These are phyloP conservation scores for Globisporangium cystogenes DNA, from an alignment of 352 stramenopile species.

Conservation along the genomic window DNA sequence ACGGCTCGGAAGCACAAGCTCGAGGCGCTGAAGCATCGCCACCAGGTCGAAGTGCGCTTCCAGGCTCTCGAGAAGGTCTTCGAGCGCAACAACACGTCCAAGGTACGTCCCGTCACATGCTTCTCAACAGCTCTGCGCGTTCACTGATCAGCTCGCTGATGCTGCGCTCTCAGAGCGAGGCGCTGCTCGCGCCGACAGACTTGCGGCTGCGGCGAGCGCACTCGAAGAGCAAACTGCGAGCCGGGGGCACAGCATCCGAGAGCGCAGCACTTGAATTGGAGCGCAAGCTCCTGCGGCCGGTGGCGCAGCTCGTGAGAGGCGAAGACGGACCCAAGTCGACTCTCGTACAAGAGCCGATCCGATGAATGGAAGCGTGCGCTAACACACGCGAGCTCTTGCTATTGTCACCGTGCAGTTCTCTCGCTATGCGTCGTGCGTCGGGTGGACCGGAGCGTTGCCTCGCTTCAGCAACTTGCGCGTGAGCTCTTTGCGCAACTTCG, in stretches of 20 bases:
- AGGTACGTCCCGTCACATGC: too few species aligned
- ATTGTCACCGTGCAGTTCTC: too few species aligned
- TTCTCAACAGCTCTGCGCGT: too few species aligned
- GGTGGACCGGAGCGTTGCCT: conserved; percentile 36
- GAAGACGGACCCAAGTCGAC: not conserved
- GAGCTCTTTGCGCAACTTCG: conserved; percentile 18
- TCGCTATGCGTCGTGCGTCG: conserved; percentile 19
- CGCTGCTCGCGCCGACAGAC: not conserved
- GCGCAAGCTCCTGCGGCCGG: not conserved
- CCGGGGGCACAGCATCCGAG: not conserved
- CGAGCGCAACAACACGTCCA: conserved; percentile 29
- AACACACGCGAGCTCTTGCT: not conserved
- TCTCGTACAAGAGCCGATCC: not conserved
- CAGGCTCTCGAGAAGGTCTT: conserved; percentile 57
- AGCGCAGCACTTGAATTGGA: not conserved
- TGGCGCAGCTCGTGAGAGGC: not conserved
- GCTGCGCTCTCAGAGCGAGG: not conserved
- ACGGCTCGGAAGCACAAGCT: conserved; percentile 43
- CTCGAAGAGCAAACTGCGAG: conserved; percentile 3
- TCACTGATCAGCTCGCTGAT: too few species aligned
- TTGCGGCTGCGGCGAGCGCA: not conserved
- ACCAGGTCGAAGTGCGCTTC: conserved; percentile 54
- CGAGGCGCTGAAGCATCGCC: conserved; percentile 35
- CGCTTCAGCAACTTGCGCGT: conserved; percentile 26
- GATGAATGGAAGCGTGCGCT: not conserved